These are phyloP conservation scores for Neurospora sp. DNA, from an alignment of 495 filamentous ascomycete species.

Conservation along the genomic window DNA sequence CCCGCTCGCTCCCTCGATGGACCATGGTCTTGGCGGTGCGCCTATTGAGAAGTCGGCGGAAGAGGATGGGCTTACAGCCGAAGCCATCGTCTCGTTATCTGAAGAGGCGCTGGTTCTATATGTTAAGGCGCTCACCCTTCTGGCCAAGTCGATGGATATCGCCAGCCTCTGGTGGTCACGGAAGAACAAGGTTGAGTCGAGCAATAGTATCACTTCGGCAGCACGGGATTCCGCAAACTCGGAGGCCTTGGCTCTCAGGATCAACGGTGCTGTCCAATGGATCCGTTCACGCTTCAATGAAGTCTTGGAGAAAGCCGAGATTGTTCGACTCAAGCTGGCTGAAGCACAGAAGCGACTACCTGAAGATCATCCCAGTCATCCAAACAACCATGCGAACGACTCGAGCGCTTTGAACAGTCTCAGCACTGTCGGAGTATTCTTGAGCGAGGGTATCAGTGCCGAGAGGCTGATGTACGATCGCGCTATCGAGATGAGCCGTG, in stretches of 20 bases:
- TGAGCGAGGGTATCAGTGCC: slow-evolving; percentile 72
- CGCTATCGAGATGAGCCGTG: slow-evolving; percentile 89
- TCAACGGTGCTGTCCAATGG: slow-evolving; percentile 94
- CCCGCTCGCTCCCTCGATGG: slow-evolving; percentile 69
- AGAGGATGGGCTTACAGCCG: slow-evolving; percentile 68
- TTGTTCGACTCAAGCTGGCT: slow-evolving; percentile 76
- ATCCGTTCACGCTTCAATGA: slow-evolving; percentile 90
- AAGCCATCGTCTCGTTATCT: slow-evolving; percentile 75
- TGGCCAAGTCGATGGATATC: slow-evolving; percentile 94
- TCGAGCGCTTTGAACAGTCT: slow-evolving; percentile 43
- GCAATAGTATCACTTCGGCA: slow-evolving; percentile 33
- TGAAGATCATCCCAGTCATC: slow-evolving; percentile 75
- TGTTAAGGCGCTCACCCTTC: slow-evolving; percentile 79
- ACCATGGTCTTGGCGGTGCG: slow-evolving; percentile 54
- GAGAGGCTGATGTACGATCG: slow-evolving; percentile 98
- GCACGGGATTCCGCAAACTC: slow-evolving; percentile 35
- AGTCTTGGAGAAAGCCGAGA: slow-evolving; percentile 86
- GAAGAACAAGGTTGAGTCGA: slow-evolving; percentile 57
- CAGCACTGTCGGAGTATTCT: slow-evolving; percentile 42
- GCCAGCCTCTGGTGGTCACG: slow-evolving; percentile 86
- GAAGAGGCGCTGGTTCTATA: slow-evolving; percentile 95
- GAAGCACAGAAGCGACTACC: slow-evolving; percentile 81
- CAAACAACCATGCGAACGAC: slow-evolving; percentile 53
- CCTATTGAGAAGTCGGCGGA: slow-evolving; percentile 39
- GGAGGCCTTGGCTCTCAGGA: slow-evolving; percentile 54